phyloP scores from a whole-genome alignment of 225 moss, liverwort and hornwort genomes.

The Polytrichum formosum region DNA sequence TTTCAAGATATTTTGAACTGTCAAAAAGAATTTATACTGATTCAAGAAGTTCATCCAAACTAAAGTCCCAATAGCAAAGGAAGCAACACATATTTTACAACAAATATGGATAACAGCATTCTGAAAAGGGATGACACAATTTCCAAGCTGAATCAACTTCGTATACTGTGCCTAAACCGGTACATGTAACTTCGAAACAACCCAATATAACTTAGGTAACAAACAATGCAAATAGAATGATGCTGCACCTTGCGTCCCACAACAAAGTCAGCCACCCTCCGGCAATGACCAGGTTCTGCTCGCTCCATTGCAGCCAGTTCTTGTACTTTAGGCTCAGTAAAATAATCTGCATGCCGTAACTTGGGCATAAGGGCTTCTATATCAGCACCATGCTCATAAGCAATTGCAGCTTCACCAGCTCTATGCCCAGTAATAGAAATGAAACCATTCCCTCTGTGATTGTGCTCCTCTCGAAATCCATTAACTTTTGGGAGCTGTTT shows the following conservation, averaged over 20 bases:
- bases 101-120: too few species aligned
- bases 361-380: slow-evolving; percentile 68
- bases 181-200: too few species aligned
- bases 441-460: slow-evolving; percentile 61
- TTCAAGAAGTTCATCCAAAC: too few species aligned
- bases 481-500: slow-evolving; percentile 28
- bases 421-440: slow-evolving; percentile 56
- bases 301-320: slow-evolving; percentile 70
- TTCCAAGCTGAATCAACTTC: too few species aligned
- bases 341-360: slow-evolving; percentile 62
- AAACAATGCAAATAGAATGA: too few species aligned
- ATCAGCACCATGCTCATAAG: slow-evolving; percentile 67
- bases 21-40: too few species aligned
- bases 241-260: slow-evolving; percentile 43
- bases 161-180: too few species aligned
- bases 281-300: slow-evolving; percentile 57
- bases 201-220: too few species aligned
- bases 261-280: slow-evolving; percentile 55
- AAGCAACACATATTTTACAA: too few species aligned
- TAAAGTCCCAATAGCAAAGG: too few species aligned
- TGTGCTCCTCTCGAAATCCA: slow-evolving; percentile 50
- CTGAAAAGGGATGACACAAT: too few species aligned
- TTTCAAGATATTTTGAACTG: too few species aligned
- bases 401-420: slow-evolving; percentile 65
- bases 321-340: slow-evolving; percentile 64